Percentiles rank a stretch among this genome's conserved stretches.
Evolutionary conservation across 1,139 yeast species (phyloP).

Genomic region (Lodderomyces parapsilosis): DNA sequence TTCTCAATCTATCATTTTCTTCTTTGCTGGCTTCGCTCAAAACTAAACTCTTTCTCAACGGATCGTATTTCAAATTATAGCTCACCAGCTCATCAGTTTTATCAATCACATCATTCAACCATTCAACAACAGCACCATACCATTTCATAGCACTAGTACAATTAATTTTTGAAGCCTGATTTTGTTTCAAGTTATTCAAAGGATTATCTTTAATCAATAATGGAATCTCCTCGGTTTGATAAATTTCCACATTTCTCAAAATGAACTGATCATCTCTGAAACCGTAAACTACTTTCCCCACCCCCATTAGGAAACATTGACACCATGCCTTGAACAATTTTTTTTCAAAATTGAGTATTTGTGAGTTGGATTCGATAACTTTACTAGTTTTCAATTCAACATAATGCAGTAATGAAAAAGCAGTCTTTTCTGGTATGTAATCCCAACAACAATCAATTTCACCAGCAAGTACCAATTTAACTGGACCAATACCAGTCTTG

Average conservation of each 20-base stretch:
- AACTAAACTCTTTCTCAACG: slow-evolving; percentile 30
- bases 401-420: slow-evolving; percentile 65
- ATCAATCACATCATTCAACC: slow-evolving; percentile 63
- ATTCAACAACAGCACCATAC: slow-evolving; percentile 80
- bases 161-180: slow-evolving; percentile 38
- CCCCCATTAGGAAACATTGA: slow-evolving; percentile 85
- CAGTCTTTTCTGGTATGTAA: slow-evolving; percentile 55
- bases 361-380: slow-evolving; percentile 50
- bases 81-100: slow-evolving; percentile 36
- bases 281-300: slow-evolving; percentile 77
- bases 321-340: slow-evolving; percentile 86
- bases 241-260: slow-evolving; percentile 70
- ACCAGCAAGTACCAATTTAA: slow-evolving; percentile 73
- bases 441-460: slow-evolving; percentile 92
- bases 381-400: slow-evolving; percentile 80
- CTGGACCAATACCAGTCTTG: slow-evolving; percentile 77
- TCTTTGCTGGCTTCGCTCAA: slow-evolving; percentile 29
- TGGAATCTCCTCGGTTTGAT: slow-evolving; percentile 77
- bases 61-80: slow-evolving; percentile 35
- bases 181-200: slow-evolving; percentile 16
- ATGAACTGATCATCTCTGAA: slow-evolving; percentile 73
- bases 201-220: slow-evolving; percentile 48
- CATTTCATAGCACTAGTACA: slow-evolving; percentile 80
- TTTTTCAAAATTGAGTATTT: slow-evolving; percentile 63
- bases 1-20: slow-evolving; percentile 26